Conservation (phyloP, 2,329 filamentous ascomycete genomes). For the Tricladium varicosporioides region DNA sequence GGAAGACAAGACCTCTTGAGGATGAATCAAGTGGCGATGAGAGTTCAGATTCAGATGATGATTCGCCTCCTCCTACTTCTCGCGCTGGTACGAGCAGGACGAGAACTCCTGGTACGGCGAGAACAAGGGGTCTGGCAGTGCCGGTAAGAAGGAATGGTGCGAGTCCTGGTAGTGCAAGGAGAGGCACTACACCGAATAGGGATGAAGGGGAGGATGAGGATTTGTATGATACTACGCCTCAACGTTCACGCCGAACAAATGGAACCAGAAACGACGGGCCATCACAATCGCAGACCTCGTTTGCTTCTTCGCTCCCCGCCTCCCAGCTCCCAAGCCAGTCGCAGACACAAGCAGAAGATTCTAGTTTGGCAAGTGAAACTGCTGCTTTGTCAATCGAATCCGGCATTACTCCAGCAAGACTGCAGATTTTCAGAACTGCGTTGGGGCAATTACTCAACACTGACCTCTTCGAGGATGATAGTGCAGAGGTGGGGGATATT, state of each 20-base stretch:
- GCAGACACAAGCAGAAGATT: slow-evolving; percentile 31
- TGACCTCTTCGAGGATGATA: slow-evolving; percentile 82
- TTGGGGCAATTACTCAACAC: slow-evolving; percentile 82
- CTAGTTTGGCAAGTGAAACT: slow-evolving; percentile 26
- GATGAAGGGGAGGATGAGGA: slow-evolving; percentile 47
- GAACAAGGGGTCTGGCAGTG: slow-evolving; percentile 32
- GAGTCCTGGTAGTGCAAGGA: slow-evolving; percentile 28
- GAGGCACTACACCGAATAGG: slow-evolving; percentile 35
- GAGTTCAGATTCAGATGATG: slow-evolving; percentile 48
- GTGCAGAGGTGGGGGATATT: slow-evolving; percentile 71
- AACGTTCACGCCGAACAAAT: slow-evolving; percentile 21
- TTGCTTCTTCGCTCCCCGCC: slow-evolving; percentile 39
- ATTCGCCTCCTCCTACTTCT: slow-evolving; percentile 29
- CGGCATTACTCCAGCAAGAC: slow-evolving; percentile 50
- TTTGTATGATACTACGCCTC: slow-evolving; percentile 34
- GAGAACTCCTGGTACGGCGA: slow-evolving; percentile 33
- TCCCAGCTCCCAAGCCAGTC: slow-evolving; percentile 32
- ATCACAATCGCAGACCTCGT: slow-evolving; percentile 36
- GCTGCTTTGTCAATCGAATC: slow-evolving; percentile 29
- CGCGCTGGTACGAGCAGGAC: slow-evolving; percentile 33
- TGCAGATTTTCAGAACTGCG: slow-evolving; percentile 73
- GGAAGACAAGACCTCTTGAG: slow-evolving; percentile 62
- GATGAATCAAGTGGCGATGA: slow-evolving; percentile 61
- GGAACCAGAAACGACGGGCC: slow-evolving; percentile 6
- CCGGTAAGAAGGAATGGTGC: slow-evolving; percentile 30